Evolutionary conservation across 805 yeast species (phyloP), one percentile per base, ranked within the genome.

Genomic region (Wickerhamomyces subpelliculosus): DNA sequence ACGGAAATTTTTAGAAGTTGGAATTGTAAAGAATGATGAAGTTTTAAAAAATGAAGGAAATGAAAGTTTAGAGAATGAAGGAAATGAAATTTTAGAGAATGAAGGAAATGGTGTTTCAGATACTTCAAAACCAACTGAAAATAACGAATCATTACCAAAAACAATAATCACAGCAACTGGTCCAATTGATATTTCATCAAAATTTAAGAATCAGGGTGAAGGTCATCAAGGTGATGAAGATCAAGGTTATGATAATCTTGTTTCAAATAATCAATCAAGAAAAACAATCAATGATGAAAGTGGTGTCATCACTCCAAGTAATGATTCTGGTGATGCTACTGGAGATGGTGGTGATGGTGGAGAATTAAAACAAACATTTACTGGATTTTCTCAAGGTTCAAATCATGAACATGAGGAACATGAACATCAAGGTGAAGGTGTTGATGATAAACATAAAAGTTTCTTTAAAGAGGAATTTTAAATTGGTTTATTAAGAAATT

Each of bases 301-400:
- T 11, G 43, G 31, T 10, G 23, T 22, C 38, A 23, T 14, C n/a
- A 16, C 22, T 17, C 11, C 27, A 23, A 14, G 21, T 27, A 9
- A 35, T 38, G 17, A 22, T 40, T 22, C 18, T 20, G 37, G 35
- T 19, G 41, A 38, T 21, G 38, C 38, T 5, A 35, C 38, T n/a
- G 39, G 36, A 4, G 38, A 23, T 10, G 42, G 29, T 14, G 37
- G 18, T 21, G 49, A 47, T 28, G 49, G 46, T 20, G 48, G 16
- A 18, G 59, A 52, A 24, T 40, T 54, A 35, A 50, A 52, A 38
- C 51, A 55, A 35, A 66, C 70, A 2, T 68, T 68, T 43, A 57
- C 68, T 20, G 70, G 68, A 4, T 68, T 68, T 47, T 62, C 68
- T n/a, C 73, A 68, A 49, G 73, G 72, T 21, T 68, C 72, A 6